Evolutionary conservation across 1,284 basidiomycete species (phyloP).

Genomic region (Rhodofomes roseus): DNA sequence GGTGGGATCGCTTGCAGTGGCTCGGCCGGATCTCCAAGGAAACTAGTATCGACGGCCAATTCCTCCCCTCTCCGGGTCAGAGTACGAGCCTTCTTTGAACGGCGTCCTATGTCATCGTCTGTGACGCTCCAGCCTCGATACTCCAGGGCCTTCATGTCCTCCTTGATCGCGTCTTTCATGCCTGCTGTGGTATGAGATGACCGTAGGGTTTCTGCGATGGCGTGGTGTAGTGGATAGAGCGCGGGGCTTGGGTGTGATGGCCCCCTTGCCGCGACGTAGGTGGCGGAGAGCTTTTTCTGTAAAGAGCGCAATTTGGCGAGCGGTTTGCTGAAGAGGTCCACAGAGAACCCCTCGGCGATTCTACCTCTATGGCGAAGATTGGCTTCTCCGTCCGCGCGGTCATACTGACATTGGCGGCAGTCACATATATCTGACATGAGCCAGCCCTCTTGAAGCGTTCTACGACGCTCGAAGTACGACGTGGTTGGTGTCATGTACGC

Average conservation of each 20-base stretch:
- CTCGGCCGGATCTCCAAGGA: background rate
- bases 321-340: background rate
- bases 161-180: background rate
- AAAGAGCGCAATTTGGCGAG: background rate
- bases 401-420: constrained; percentile 18
- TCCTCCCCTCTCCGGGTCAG: no score
- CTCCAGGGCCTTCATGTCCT: background rate
- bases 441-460: constrained; percentile 6
- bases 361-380: background rate
- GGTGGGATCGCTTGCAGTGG: background rate
- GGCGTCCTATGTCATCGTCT: background rate
- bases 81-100: background rate
- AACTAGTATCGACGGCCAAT: background rate
- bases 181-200: background rate
- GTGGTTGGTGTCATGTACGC: constrained; percentile 11
- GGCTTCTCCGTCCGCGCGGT: constrained; percentile 15
- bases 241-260: background rate
- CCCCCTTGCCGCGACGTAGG: background rate
- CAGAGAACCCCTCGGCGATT: background rate
- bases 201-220: background rate
- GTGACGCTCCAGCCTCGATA: background rate
- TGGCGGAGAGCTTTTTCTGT: background rate
- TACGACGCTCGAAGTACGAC: constrained; percentile 14
- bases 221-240: background rate
- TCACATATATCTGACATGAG: constrained; percentile 14